phyloP scores from a whole-genome alignment of 345 rosid species.

The Heritiera fomes region DNA sequence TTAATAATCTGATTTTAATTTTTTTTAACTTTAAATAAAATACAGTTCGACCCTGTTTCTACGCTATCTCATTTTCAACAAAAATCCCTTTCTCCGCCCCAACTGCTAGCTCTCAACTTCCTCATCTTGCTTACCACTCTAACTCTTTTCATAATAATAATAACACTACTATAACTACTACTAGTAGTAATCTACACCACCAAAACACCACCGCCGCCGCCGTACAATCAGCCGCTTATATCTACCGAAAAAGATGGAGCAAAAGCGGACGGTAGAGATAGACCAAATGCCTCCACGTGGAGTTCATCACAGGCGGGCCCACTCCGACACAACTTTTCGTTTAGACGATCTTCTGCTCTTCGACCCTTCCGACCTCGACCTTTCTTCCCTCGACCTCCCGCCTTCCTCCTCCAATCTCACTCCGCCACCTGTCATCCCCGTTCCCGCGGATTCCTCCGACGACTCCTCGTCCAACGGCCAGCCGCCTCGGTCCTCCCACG shows the following conservation, averaged over 20 bases:
- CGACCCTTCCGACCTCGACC: constrained; percentile 82
- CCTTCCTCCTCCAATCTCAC: constrained; percentile 15
- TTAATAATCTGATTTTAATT: too few species aligned
- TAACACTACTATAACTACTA: too few species aligned
- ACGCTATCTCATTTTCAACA: background rate
- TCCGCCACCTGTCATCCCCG: constrained; percentile 27
- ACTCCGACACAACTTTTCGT: constrained; percentile 88
- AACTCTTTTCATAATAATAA: background rate
- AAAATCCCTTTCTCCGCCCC: background rate
- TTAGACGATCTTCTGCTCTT: constrained; percentile 85
- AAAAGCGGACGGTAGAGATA: constrained; percentile 28
- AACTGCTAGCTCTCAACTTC: background rate
- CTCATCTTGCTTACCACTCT: background rate
- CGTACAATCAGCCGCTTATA: background rate
- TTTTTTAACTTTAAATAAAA: too few species aligned
- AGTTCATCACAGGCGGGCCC: constrained; percentile 84
- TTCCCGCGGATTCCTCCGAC: constrained; percentile 68
- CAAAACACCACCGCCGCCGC: background rate
- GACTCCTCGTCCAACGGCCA: constrained; percentile 54
- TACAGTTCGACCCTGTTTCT: background rate
- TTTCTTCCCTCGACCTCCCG: constrained; percentile 61
- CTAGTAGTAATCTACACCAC: background rate
- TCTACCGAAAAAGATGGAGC: constrained; percentile 10
- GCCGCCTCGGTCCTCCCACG: constrained; percentile 24
- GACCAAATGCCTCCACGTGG: constrained; percentile 49